Percentiles rank a stretch among this genome's conserved stretches.
These are phyloP conservation scores for Mucor racemosus DNA, from an alignment of 371 early-diverging fungal genomes.

Conservation along the genomic window DNA sequence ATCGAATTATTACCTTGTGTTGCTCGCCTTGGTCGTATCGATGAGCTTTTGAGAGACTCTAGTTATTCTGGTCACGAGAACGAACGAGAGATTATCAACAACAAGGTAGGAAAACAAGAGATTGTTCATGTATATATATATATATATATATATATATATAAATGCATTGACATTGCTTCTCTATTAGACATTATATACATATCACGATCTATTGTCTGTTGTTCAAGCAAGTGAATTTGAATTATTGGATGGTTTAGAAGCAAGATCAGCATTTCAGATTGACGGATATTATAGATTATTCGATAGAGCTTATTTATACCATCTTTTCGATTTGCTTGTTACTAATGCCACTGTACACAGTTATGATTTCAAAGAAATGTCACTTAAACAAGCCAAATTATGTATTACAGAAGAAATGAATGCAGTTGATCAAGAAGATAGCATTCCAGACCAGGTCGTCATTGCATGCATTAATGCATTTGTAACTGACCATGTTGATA, in stretches of 20 bases:
- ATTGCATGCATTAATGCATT: conserved; percentile 38
- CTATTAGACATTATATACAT: conserved; percentile 34
- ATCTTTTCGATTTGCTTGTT: conserved; percentile 40
- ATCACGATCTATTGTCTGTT: conserved; percentile 35
- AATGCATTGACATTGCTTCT: not conserved
- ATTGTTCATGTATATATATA: not conserved
- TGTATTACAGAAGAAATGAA: conserved; percentile 32
- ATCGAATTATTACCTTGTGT: conserved; percentile 52
- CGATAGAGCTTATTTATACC: conserved; percentile 37
- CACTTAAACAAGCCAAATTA: conserved; percentile 28
- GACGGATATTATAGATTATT: conserved; percentile 46
- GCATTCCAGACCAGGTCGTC: conserved; percentile 40
- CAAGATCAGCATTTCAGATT: conserved; percentile 43
- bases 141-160: not conserved
- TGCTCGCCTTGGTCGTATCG: conserved; percentile 45
- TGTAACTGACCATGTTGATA: conserved; percentile 1
- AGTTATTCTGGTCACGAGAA: conserved; percentile 47
- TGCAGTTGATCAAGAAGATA: conserved; percentile 20
- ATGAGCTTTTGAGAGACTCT: conserved; percentile 34
- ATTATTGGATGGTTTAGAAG: conserved; percentile 40
- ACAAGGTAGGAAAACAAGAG: not conserved
- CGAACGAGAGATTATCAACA: conserved; percentile 20
- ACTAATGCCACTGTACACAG: conserved; percentile 36
- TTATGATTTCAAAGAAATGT: conserved; percentile 27
- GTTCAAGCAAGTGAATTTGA: conserved; percentile 63